Evolutionary conservation across 441 rosid species (phyloP).

Genomic region (Omphalea diandra): DNA sequence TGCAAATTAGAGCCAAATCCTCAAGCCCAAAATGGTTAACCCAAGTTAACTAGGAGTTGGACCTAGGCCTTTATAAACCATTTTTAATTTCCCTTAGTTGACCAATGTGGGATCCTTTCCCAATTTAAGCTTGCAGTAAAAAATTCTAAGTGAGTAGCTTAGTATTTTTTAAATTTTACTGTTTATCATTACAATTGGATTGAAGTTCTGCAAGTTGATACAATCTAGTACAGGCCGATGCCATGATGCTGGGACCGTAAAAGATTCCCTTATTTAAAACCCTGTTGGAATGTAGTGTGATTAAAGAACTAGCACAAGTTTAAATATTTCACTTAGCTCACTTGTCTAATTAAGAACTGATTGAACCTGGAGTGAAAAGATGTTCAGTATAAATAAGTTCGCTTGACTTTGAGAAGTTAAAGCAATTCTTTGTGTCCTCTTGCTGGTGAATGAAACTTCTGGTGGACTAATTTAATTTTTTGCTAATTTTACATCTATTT

Average conservation of each 20-base stretch:
- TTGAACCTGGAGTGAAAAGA: not conserved
- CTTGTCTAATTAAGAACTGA: not conserved
- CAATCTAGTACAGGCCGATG: not conserved
- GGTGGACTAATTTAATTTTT: not conserved
- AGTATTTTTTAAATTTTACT: too few species aligned
- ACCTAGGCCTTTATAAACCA: too few species aligned
- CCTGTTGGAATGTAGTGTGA: not conserved
- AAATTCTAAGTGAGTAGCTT: too few species aligned
- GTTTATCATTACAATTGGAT: too few species aligned
- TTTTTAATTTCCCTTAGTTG: too few species aligned
- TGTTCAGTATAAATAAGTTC: not conserved
- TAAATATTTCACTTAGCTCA: not conserved
- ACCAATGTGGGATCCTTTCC: too few species aligned
- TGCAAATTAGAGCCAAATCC: too few species aligned
- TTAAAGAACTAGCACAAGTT: not conserved
- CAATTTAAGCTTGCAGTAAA: too few species aligned
- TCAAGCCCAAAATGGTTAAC: too few species aligned
- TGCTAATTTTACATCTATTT: slow-evolving; percentile 3
- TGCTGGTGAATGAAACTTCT: slow-evolving; percentile 13
- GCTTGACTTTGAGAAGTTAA: not conserved
- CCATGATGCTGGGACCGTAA: not conserved
- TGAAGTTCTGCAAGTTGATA: too few species aligned
- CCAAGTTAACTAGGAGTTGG: too few species aligned
- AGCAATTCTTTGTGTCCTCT: not conserved
- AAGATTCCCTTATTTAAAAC: not conserved